A percentile compares a stretch with the other conserved stretches of the same genome.
These are phyloP conservation scores for Cladosporium cucumerinum DNA, from an alignment of 2,329 filamentous ascomycete genomes.

Conservation along the genomic window DNA sequence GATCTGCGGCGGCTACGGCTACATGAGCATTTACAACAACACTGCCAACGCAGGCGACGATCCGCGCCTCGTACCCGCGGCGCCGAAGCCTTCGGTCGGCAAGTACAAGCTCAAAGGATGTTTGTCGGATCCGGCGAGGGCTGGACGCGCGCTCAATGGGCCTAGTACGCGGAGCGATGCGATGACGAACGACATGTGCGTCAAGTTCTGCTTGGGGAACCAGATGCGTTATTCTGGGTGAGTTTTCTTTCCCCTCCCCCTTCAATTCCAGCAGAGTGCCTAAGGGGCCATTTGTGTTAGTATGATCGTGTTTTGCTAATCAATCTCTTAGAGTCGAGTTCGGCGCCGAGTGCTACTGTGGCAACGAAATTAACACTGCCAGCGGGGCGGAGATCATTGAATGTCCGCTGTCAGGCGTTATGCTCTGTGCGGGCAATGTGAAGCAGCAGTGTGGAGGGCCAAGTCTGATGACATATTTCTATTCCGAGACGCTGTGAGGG, in stretches of 20 bases:
- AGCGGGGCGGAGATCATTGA: slow-evolving; percentile 20
- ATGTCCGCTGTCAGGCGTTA: slow-evolving; percentile 24
- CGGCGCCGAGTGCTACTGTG: slow-evolving; percentile 30
- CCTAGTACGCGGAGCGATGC: slow-evolving; percentile 14
- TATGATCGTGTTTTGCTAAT: neutral
- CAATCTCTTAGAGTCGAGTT: slow-evolving; percentile 18
- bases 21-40: slow-evolving; percentile 35
- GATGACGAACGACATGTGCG: slow-evolving; percentile 30
- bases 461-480: slow-evolving; percentile 33
- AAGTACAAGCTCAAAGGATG: slow-evolving; percentile 26
- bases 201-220: slow-evolving; percentile 32
- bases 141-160: slow-evolving; percentile 24
- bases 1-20: slow-evolving; percentile 32
- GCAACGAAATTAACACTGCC: slow-evolving; percentile 21
- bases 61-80: slow-evolving; percentile 21
- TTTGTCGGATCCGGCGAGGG: slow-evolving; percentile 24
- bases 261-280: too few relatives aligned
- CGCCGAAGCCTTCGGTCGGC: slow-evolving; percentile 23
- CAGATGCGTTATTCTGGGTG: slow-evolving; percentile 30
- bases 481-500: slow-evolving; percentile 31
- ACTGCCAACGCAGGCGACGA: slow-evolving; percentile 32
- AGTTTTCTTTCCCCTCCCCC: neutral
- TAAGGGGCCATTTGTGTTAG: too few relatives aligned
- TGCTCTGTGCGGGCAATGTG: slow-evolving; percentile 30
- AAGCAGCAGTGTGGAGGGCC: slow-evolving; percentile 31